Evolutionary conservation across 306 rosid genomes (phyloP).

Genomic region (Castanea crenata): DNA sequence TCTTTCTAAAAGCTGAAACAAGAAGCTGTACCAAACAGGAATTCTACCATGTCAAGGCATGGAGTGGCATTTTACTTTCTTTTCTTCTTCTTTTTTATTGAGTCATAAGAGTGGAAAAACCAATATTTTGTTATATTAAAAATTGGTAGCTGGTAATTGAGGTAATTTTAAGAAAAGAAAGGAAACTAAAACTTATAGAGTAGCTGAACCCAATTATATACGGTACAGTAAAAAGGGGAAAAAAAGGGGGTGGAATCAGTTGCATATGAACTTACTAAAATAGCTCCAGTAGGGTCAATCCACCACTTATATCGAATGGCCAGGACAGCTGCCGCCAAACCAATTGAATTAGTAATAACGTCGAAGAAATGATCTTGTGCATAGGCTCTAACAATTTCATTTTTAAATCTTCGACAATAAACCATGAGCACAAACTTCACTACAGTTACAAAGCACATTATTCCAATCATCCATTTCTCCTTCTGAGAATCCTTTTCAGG

Average conservation of each 20-base stretch:
- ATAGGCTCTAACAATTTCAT: conserved; percentile 76
- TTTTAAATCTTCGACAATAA: conserved; percentile 71
- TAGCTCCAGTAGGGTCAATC: conserved; percentile 87
- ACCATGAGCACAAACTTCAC: conserved; percentile 57
- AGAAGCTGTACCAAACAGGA: too few species aligned
- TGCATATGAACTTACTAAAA: conserved; percentile 42
- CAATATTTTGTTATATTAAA: neutral
- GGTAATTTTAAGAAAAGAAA: neutral
- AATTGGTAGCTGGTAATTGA: neutral
- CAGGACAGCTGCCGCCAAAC: conserved; percentile 65
- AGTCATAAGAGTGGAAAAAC: neutral
- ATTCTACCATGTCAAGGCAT: too few species aligned
- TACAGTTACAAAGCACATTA: conserved; percentile 61
- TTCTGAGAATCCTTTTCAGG: conserved; percentile 64
- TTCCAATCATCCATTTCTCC: conserved; percentile 87
- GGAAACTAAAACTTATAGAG: neutral
- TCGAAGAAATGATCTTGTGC: conserved; percentile 94
- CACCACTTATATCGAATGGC: conserved; percentile 84
- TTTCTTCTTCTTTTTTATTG: too few species aligned
- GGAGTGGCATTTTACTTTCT: too few species aligned
- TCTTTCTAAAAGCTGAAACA: too few species aligned
- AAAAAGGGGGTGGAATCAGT: neutral
- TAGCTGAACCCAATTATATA: neutral
- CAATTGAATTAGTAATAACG: conserved; percentile 79
- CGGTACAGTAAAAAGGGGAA: too few species aligned